phyloP scores from a whole-genome alignment of 208 protist genomes.

The Porcisia deanei region DNA sequence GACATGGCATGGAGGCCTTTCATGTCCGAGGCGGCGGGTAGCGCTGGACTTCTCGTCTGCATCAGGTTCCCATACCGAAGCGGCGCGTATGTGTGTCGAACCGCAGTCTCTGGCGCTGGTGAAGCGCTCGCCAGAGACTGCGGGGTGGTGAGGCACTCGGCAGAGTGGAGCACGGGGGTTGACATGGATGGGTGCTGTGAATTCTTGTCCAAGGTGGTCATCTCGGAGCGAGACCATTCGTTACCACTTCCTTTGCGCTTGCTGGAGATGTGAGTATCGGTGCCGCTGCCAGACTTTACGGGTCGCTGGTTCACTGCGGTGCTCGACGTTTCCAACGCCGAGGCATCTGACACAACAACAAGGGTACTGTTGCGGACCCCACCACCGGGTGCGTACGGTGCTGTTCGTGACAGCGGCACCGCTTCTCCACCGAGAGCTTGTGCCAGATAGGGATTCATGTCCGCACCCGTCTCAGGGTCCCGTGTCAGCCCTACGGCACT shows the following conservation, averaged over 20 bases:
- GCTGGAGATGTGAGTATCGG: background rate
- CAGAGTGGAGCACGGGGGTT: background rate
- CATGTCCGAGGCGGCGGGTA: background rate
- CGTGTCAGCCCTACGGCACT: background rate
- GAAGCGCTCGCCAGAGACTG: background rate
- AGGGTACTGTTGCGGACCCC: slow-evolving; percentile 24
- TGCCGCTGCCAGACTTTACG: background rate
- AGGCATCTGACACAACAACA: background rate
- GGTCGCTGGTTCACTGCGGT: background rate
- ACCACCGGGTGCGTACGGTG: slow-evolving; percentile 29
- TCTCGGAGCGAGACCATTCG: background rate
- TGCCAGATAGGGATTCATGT: slow-evolving; percentile 21
- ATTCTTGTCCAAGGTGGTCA: background rate
- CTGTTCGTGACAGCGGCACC: slow-evolving; percentile 19
- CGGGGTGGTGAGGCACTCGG: background rate
- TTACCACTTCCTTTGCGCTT: background rate
- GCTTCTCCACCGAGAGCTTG: slow-evolving; percentile 12
- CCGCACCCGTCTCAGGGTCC: background rate
- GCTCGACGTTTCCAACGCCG: background rate
- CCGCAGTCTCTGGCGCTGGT: background rate
- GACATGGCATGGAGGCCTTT: background rate
- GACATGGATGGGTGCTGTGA: background rate
- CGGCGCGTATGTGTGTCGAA: slow-evolving; percentile 33
- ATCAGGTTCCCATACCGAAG: slow-evolving; percentile 29
- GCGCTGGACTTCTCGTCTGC: background rate